Conservation (phyloP, 305 asterid genomes). For the Rubia peregrina region DNA sequence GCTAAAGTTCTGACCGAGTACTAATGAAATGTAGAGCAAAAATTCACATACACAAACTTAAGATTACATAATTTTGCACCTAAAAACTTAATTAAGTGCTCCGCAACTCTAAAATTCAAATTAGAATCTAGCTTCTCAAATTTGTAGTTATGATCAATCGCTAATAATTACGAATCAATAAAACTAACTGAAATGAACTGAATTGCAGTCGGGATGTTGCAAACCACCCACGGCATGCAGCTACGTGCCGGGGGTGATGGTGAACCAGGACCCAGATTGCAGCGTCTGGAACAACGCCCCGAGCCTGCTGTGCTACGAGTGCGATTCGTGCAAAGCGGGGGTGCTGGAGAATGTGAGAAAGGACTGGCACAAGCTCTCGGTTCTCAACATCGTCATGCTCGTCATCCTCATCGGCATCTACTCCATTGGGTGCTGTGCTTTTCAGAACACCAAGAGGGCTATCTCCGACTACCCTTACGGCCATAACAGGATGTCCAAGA, state of each 20-base stretch:
- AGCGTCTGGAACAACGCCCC: constrained; percentile 77
- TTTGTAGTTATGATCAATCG: too few species aligned
- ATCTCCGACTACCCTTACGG: constrained; percentile 56
- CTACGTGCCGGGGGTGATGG: constrained; percentile 37
- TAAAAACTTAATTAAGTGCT: too few species aligned
- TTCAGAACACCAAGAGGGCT: constrained; percentile 63
- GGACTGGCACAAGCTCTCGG: constrained; percentile 86
- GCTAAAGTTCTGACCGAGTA: too few species aligned
- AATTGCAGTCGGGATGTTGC: constrained; percentile 86
- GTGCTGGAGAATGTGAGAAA: constrained; percentile 72
- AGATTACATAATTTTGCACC: too few species aligned
- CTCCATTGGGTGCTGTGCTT: constrained; percentile 88
- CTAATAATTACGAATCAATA: neutral
- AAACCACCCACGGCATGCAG: constrained; percentile 91
- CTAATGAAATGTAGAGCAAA: too few species aligned
- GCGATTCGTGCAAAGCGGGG: constrained; percentile 94
- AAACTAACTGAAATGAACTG: neutral
- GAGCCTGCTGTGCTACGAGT: constrained; percentile 64
- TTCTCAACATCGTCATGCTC: constrained; percentile 71
- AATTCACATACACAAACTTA: too few species aligned
- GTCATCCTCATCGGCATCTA: constrained; percentile 72
- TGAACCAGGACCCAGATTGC: constrained; percentile 69
- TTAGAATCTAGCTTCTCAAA: too few species aligned
- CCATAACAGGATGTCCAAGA: constrained; percentile 63
- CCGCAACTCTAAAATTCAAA: too few species aligned